Evolutionary conservation across 192 early-diverging fungal genomes (phyloP).

Genomic region (Hyaloraphidium curvatum): DNA sequence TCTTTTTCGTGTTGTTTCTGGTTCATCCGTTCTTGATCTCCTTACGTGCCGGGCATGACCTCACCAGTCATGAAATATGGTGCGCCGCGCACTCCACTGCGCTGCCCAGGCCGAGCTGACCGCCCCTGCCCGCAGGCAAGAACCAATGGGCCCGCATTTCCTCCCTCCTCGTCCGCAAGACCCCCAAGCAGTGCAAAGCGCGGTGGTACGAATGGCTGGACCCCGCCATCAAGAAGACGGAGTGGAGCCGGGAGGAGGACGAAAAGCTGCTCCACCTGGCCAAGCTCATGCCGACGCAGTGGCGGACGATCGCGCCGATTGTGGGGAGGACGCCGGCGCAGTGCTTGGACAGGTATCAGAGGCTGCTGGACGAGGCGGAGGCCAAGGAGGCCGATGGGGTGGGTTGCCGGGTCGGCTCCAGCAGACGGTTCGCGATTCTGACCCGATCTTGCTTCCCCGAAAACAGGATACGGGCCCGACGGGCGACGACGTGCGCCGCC

Average conservation of each 20-base stretch:
- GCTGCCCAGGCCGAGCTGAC: no score
- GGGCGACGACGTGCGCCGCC: slow-evolving; percentile 62
- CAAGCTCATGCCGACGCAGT: slow-evolving; percentile 98
- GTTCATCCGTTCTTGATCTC: background rate
- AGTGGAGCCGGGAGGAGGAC: slow-evolving; percentile 98
- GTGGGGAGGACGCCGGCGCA: slow-evolving; percentile 91
- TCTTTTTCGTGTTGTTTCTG: slow-evolving; percentile 1
- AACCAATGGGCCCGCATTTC: slow-evolving; percentile 99
- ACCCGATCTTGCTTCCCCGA: background rate
- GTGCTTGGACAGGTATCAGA: slow-evolving; percentile 90
- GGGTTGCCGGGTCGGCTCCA: background rate
- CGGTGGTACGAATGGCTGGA: slow-evolving; percentile 99
- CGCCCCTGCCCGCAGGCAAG: no score
- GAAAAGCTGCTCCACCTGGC: slow-evolving; percentile 93
- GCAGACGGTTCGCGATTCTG: no score
- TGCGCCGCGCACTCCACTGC: no score
- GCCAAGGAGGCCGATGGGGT: slow-evolving; percentile 42
- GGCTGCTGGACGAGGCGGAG: slow-evolving; percentile 90
- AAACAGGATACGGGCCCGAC: slow-evolving; percentile 49
- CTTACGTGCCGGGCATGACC: slow-evolving; percentile 83
- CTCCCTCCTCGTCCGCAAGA: slow-evolving; percentile 81
- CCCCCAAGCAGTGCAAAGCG: slow-evolving; percentile 97
- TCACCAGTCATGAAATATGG: slow-evolving; percentile 17
- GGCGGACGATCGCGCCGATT: slow-evolving; percentile 96
- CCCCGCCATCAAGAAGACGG: slow-evolving; percentile 96